Percentiles rank a stretch among this genome's conserved stretches.
phyloP scores from a whole-genome alignment of 106 monocot species.

The Gastrodia elata region DNA sequence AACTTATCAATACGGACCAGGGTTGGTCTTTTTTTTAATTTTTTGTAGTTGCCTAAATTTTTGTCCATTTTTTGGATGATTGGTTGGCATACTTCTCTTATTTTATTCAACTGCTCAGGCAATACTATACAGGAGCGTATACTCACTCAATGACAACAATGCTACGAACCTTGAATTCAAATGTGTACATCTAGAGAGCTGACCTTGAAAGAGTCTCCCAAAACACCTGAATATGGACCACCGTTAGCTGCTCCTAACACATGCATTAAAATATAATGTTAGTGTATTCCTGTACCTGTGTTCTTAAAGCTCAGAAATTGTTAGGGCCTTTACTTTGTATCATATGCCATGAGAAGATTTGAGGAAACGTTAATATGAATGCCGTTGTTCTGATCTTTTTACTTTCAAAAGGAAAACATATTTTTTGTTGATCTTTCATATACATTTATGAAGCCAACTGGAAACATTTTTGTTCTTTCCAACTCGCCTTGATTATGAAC shows the following conservation, averaged over 20 bases:
- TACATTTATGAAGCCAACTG: not conserved
- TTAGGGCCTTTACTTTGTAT: not conserved
- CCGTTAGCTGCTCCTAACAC: not conserved
- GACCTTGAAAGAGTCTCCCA: not conserved
- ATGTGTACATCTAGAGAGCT: not conserved
- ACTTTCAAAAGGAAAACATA: not conserved
- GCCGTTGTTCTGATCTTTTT: not conserved
- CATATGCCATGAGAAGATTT: not conserved
- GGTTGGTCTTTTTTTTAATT: too few relatives aligned
- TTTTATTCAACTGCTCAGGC: not conserved
- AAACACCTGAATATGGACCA: not conserved
- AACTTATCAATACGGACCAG: too few relatives aligned
- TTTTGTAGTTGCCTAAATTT: too few relatives aligned
- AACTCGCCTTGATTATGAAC: not conserved
- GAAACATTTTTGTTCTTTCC: not conserved
- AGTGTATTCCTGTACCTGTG: not conserved
- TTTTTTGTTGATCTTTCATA: not conserved
- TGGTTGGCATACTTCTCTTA: too few relatives aligned
- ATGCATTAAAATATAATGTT: not conserved
- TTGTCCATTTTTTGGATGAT: too few relatives aligned
- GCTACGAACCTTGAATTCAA: not conserved
- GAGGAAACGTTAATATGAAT: not conserved
- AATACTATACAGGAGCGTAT: not conserved
- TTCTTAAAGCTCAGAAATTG: not conserved
- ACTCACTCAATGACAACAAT: not conserved